Conservation (phyloP, 1,284 basidiomycete genomes). For the Marasmius fiardii region DNA sequence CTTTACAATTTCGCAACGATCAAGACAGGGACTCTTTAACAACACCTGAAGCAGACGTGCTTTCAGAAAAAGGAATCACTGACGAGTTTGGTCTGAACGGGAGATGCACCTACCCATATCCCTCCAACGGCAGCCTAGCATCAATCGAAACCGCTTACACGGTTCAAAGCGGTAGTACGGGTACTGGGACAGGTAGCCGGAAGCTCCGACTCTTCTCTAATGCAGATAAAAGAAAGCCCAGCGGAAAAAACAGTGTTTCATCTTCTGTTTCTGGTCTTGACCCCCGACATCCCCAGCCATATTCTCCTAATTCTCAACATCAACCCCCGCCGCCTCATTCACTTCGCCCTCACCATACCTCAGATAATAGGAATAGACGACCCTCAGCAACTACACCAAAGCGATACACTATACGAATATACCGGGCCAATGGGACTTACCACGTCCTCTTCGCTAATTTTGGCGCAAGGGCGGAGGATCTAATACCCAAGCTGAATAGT, state of each 20-base stretch:
- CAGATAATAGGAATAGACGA: constrained; percentile 4
- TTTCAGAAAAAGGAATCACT: background rate
- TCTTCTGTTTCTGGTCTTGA: background rate
- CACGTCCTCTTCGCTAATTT: constrained; percentile 68
- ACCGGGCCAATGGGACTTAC: constrained; percentile 73
- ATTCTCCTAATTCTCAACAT: background rate
- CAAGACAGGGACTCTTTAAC: background rate
- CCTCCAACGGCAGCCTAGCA: background rate
- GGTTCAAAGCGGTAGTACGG: background rate
- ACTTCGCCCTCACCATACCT: constrained; percentile 2
- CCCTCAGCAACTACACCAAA: background rate
- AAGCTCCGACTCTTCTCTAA: background rate
- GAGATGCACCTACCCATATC: background rate
- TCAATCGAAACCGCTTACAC: background rate
- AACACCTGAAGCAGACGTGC: background rate
- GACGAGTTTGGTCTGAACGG: background rate
- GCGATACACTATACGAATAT: constrained; percentile 66
- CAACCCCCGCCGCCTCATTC: background rate
- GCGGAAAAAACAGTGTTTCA: background rate
- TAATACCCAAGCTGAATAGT: constrained; percentile 61
- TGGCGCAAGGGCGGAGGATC: constrained; percentile 66
- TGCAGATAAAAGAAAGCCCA: background rate
- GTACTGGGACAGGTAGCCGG: background rate
- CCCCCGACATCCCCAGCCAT: no score
- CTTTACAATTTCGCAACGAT: background rate